These are phyloP conservation scores for Chrysoporthe cubensis DNA, from an alignment of 2,329 filamentous ascomycete genomes.

Conservation along the genomic window DNA sequence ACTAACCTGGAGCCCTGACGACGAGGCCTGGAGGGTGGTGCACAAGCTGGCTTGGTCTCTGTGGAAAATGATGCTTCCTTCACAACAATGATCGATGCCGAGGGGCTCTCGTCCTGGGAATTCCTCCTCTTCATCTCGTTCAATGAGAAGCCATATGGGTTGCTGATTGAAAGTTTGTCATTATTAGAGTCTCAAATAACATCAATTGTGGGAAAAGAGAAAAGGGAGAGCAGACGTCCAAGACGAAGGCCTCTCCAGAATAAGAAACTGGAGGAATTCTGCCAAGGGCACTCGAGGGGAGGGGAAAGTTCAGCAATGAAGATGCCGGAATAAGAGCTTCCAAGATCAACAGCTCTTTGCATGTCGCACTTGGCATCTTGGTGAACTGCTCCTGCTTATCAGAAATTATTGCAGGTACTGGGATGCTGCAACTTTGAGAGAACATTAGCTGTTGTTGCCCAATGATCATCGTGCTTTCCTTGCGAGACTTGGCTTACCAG, in stretches of 20 bases:
- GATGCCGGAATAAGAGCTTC: neutral
- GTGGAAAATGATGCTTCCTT: conserved; percentile 7
- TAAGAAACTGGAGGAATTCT: conserved; percentile 19
- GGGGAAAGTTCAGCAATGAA: neutral
- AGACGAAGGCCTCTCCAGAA: conserved; percentile 19
- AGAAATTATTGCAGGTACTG: neutral
- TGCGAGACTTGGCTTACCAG: neutral
- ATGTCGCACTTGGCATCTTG: conserved; percentile 1
- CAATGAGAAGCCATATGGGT: conserved; percentile 8
- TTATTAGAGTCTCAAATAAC: neutral
- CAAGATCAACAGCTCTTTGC: neutral
- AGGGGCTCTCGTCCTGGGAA: conserved; percentile 16
- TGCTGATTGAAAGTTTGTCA: neutral
- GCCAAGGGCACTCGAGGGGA: conserved; percentile 22
- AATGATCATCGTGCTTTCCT: neutral
- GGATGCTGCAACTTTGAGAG: neutral
- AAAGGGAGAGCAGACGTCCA: conserved; percentile 13
- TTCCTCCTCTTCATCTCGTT: conserved; percentile 29
- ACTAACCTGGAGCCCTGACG: conserved; percentile 47
- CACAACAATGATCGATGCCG: conserved; percentile 19
- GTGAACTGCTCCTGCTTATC: neutral
- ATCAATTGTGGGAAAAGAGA: conserved; percentile 4
- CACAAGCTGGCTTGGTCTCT: conserved; percentile 27
- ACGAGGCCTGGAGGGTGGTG: conserved; percentile 42
- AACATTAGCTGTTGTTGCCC: neutral